A percentile compares a stretch with the other conserved stretches of the same genome.
Conservation (phyloP, 495 filamentous ascomycete species). For the Penicillium cataractarum region DNA sequence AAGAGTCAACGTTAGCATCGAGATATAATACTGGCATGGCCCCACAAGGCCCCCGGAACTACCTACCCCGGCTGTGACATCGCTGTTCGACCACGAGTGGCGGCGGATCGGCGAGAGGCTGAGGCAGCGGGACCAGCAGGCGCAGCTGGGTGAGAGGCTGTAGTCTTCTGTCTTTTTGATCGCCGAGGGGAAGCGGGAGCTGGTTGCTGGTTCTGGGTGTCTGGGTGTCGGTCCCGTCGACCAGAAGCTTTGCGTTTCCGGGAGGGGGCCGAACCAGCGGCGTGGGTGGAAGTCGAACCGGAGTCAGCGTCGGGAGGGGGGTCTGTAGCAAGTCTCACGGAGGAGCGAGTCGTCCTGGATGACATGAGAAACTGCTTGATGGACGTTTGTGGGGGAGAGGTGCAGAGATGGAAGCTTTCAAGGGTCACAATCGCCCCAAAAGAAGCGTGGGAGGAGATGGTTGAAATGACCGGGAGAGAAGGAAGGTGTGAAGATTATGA, state of each 20-base stretch:
- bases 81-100: slow-evolving; percentile 60
- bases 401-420: slow-evolving; percentile 9
- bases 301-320: slow-evolving; percentile 43
- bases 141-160: slow-evolving; percentile 48
- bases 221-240: slow-evolving; percentile 42
- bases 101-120: slow-evolving; percentile 58
- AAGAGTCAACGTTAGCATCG: slow-evolving; percentile 6
- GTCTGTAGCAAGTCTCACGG: slow-evolving; percentile 75
- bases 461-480: background rate
- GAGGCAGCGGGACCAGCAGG: slow-evolving; percentile 43
- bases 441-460: slow-evolving; percentile 8
- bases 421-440: background rate
- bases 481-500: background rate
- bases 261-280: slow-evolving; percentile 46
- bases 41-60: background rate
- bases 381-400: slow-evolving; percentile 14
- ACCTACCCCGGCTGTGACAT: slow-evolving; percentile 86
- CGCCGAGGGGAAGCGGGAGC: slow-evolving; percentile 48
- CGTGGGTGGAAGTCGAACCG: slow-evolving; percentile 39
- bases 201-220: slow-evolving; percentile 44
- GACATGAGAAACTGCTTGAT: slow-evolving; percentile 67
- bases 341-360: slow-evolving; percentile 79
- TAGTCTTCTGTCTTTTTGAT: slow-evolving; percentile 47
- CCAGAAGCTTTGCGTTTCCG: slow-evolving; percentile 62
- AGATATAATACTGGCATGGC: background rate